Evolutionary conservation across 139 green algal species (phyloP).

Genomic region (Chlorella sp.): DNA sequence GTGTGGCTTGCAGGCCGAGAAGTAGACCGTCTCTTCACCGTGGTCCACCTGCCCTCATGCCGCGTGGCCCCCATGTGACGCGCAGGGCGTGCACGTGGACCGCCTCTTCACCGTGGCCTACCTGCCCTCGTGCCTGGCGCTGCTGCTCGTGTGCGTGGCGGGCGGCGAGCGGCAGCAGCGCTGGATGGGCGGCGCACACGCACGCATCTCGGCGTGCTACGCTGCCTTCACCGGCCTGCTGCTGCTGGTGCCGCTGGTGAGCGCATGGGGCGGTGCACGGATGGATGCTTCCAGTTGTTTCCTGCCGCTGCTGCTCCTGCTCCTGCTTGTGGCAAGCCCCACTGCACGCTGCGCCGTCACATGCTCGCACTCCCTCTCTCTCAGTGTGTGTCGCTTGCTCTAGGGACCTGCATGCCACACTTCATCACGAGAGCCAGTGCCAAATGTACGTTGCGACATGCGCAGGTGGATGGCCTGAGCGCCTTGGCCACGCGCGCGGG

Average conservation of each 20-base stretch:
- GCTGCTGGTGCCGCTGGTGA: background rate
- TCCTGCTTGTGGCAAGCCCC: too few relatives aligned
- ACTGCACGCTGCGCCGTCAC: too few relatives aligned
- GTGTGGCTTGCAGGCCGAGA: background rate
- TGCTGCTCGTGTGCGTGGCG: conserved; percentile 19
- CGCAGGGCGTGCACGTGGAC: conserved; percentile 59
- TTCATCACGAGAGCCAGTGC: too few relatives aligned
- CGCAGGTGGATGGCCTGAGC: background rate
- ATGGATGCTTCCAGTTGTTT: background rate
- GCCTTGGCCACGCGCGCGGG: background rate
- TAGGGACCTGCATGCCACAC: too few relatives aligned
- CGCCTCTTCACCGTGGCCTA: conserved; percentile 67
- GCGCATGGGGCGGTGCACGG: background rate
- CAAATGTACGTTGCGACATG: background rate
- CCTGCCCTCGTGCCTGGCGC: conserved; percentile 48
- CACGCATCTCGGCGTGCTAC: background rate
- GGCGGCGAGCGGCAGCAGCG: background rate
- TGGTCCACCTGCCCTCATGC: conserved; percentile 60
- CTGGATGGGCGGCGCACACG: background rate
- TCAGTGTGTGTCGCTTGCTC: too few relatives aligned
- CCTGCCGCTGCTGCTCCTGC: too few relatives aligned
- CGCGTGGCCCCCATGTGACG: conserved; percentile 10
- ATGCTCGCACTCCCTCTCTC: too few relatives aligned
- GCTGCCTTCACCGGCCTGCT: background rate
- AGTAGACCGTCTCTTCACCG: conserved; percentile 67